Percentiles rank a stretch among this genome's conserved stretches.
These are phyloP conservation scores for Phytopythium boreale DNA, from an alignment of 352 stramenopile genomes.

Conservation along the genomic window DNA sequence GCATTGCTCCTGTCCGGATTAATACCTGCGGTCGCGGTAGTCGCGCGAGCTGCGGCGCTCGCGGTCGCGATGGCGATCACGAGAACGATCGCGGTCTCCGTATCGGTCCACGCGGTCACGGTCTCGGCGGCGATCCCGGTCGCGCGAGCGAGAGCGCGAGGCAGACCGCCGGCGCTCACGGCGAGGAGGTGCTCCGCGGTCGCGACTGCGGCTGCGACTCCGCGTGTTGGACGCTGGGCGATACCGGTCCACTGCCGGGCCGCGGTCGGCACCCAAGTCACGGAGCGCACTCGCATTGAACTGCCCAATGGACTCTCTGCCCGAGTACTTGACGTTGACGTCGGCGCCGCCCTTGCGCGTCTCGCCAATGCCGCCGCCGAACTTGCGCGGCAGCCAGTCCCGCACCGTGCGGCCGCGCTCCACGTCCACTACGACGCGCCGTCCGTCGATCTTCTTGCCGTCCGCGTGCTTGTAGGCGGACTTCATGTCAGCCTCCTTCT, in stretches of 20 bases:
- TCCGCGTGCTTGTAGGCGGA: slow-evolving; percentile 93
- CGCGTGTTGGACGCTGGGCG: slow-evolving; percentile 9
- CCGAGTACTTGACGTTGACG: slow-evolving; percentile 86
- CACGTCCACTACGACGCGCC: slow-evolving; percentile 97
- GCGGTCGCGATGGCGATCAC: slow-evolving; percentile 35
- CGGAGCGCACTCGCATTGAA: slow-evolving; percentile 10
- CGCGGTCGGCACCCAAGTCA: slow-evolving; percentile 8
- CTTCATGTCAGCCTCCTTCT: slow-evolving; percentile 97
- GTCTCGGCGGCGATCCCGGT: slow-evolving; percentile 17
- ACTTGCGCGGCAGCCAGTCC: slow-evolving; percentile 94
- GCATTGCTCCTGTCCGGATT: background rate
- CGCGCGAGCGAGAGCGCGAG: slow-evolving; percentile 34
- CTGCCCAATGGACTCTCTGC: slow-evolving; percentile 20
- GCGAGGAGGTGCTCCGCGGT: slow-evolving; percentile 25
- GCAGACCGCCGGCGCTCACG: slow-evolving; percentile 24
- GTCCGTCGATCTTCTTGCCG: slow-evolving; percentile 95
- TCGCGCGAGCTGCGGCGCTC: slow-evolving; percentile 52
- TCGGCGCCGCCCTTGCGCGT: slow-evolving; percentile 72
- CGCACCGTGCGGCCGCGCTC: slow-evolving; percentile 96
- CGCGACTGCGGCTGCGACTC: slow-evolving; percentile 31
- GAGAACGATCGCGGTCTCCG: slow-evolving; percentile 24
- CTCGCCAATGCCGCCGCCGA: slow-evolving; percentile 93
- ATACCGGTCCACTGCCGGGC: slow-evolving; percentile 9
- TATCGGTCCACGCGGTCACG: slow-evolving; percentile 27
- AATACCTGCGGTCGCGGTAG: slow-evolving; percentile 42